Evolutionary conservation across 1,139 yeast genomes (phyloP), one percentile per base, ranked within the genome.

Genomic region (Protomyces macrosporus): DNA sequence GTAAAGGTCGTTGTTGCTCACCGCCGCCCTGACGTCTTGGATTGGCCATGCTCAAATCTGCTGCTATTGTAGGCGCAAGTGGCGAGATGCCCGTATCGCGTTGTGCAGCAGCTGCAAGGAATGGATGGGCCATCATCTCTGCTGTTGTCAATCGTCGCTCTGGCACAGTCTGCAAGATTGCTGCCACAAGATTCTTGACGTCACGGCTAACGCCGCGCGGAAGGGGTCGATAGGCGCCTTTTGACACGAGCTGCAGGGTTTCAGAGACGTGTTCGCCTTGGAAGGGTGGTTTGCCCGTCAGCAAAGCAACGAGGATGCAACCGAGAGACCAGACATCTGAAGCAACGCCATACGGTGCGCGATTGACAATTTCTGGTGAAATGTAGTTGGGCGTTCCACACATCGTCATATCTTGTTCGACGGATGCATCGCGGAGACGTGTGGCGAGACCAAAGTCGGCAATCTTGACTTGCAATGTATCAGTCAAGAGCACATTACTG

Each of bases 311-410:
- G 72, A 82, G 81, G 64, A 82, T 81, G 72, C 84, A 81, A 1
- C 84, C 84, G 16, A 81, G 79, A 6, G 84, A 80, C 84, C 85
- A 82, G 80, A 81, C 81, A 70, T 82, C 85, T 34, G 81, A 82
- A 1, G 82, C 83, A 3, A 82, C 79, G 35, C 82, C 78, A 69
- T 82, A 82, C 67, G 80, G 82, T 67, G 79, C 80, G 3, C 83
- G 82, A 4, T 83, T 84, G 52, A 82, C 74, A 58, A 82, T 76
- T 67, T 82, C 85, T 2, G 84, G 84, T 0, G 84, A 79, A 65
- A 57, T 51, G 54, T 72, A 71, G 72, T 73, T 71, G 14, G 73
- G 65, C 1, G 77, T 74, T 4, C 65, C 65, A 35, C 65, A 63
- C 16, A 73, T 74, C 10, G 75, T 75, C 4, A 67, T 57, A 42